Evolutionary conservation across 495 filamentous ascomycete genomes (phyloP).

Genomic region (Podospora comata): DNA sequence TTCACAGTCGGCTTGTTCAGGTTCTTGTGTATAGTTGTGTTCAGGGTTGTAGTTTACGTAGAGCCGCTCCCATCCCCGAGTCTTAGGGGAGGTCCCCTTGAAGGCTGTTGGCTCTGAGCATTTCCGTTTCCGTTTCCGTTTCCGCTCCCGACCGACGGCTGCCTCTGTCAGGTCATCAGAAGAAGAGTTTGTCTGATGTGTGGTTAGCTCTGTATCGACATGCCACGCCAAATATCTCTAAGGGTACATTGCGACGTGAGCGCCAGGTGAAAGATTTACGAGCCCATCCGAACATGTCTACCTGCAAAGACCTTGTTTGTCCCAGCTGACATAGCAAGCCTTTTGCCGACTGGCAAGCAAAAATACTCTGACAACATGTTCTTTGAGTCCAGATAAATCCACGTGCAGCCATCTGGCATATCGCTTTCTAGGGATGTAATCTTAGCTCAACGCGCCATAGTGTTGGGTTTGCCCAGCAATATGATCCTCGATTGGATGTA

Average conservation of each 20-base stretch:
- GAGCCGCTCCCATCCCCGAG: not conserved
- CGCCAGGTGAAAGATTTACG: not conserved
- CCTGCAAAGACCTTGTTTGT: not conserved
- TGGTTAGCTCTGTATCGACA: not conserved
- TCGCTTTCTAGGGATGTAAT: not conserved
- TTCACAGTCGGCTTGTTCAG: not conserved
- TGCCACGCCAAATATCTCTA: too few relatives aligned
- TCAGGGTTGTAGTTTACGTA: not conserved
- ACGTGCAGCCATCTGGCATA: not conserved
- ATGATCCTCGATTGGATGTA: not conserved
- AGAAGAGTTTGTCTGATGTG: not conserved
- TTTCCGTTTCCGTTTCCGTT: not conserved
- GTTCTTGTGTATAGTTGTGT: not conserved
- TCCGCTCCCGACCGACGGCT: not conserved
- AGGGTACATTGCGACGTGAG: too few relatives aligned
- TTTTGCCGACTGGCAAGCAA: too few relatives aligned
- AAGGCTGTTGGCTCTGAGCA: too few relatives aligned
- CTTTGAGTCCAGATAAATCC: not conserved
- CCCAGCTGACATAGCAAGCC: not conserved
- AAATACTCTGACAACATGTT: too few relatives aligned
- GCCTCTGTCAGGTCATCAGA: not conserved
- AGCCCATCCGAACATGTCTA: not conserved
- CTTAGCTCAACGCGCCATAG: not conserved
- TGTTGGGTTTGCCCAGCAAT: not conserved
- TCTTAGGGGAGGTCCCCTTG: not conserved